Percentiles rank a stretch among this genome's conserved stretches.
These are phyloP conservation scores for Hypholoma sublateritium DNA, from an alignment of 768 basidiomycete genomes.

Conservation along the genomic window DNA sequence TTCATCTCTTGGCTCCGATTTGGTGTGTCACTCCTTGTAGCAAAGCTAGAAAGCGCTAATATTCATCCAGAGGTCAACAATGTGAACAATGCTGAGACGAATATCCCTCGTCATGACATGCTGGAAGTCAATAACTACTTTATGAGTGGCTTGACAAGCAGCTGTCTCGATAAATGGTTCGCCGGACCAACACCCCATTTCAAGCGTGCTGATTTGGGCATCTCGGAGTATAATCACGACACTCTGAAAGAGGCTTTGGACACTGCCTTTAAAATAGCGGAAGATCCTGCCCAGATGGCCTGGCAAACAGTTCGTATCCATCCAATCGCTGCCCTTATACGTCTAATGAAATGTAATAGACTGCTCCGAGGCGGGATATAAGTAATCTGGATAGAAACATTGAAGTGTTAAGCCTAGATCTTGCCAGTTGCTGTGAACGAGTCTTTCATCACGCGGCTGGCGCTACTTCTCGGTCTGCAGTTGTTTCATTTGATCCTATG, in stretches of 20 bases:
- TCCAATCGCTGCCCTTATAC: constrained; percentile 3
- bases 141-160: constrained; percentile 64
- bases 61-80: constrained; percentile 44
- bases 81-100: constrained; percentile 53
- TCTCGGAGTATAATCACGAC: constrained; percentile 32
- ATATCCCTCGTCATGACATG: constrained; percentile 63
- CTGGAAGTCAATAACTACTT: constrained; percentile 83
- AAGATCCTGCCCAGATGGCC: constrained; percentile 43
- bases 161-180: constrained; percentile 81
- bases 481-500: constrained; percentile 31
- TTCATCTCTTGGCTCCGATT: constrained; percentile 78
- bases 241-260: constrained; percentile 42
- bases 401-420: constrained; percentile 59
- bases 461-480: constrained; percentile 63
- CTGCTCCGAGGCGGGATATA: constrained; percentile 47
- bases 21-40: constrained; percentile 40
- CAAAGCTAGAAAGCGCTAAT: constrained; percentile 4
- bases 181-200: constrained; percentile 59
- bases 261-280: constrained; percentile 47
- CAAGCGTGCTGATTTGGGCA: constrained; percentile 46
- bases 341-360: constrained; percentile 29
- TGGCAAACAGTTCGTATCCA: constrained; percentile 52
- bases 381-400: constrained; percentile 68
- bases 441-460: constrained; percentile 63
- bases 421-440: constrained; percentile 58